phyloP scores from a whole-genome alignment of 116 monocot species.

The Iris pallida region DNA sequence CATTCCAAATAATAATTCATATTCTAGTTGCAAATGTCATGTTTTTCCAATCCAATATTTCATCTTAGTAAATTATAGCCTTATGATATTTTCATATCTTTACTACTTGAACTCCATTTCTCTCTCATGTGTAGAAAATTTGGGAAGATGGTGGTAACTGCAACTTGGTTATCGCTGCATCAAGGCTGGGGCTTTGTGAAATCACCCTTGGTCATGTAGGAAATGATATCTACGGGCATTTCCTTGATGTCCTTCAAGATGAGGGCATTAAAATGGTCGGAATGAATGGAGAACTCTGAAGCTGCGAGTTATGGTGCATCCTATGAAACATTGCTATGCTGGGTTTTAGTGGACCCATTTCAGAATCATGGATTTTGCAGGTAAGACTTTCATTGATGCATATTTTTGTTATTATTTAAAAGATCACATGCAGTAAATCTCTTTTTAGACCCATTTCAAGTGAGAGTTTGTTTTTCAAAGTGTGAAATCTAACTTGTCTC shows the following conservation, averaged over 20 bases:
- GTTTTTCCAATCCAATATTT: not conserved
- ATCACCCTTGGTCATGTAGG: constrained; percentile 88
- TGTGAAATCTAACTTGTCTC: constrained; percentile 8
- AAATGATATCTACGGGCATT: constrained; percentile 79
- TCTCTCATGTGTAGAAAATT: constrained; percentile 49
- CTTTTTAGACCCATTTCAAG: not conserved
- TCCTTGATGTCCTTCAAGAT: constrained; percentile 74
- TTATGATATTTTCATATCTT: not conserved
- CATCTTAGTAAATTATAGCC: not conserved
- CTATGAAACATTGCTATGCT: constrained; percentile 90
- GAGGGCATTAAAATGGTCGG: constrained; percentile 65
- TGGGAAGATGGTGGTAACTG: constrained; percentile 99
- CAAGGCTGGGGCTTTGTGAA: constrained; percentile 79
- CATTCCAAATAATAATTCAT: not conserved
- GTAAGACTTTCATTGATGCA: constrained; percentile 16
- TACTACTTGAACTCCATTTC: not conserved
- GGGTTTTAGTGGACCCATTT: constrained; percentile 94
- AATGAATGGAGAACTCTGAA: constrained; percentile 56
- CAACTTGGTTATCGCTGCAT: constrained; percentile 86
- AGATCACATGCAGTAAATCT: not conserved
- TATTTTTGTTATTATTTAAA: constrained; percentile 29
- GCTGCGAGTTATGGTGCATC: constrained; percentile 16
- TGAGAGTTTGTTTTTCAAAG: constrained; percentile 1
- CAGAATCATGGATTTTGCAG: constrained; percentile 98
- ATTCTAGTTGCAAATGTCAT: too few species aligned